Percentiles rank a stretch among this genome's conserved stretches.
Evolutionary conservation across 768 basidiomycete genomes (phyloP).

Genomic region (Podaxis rugospora): DNA sequence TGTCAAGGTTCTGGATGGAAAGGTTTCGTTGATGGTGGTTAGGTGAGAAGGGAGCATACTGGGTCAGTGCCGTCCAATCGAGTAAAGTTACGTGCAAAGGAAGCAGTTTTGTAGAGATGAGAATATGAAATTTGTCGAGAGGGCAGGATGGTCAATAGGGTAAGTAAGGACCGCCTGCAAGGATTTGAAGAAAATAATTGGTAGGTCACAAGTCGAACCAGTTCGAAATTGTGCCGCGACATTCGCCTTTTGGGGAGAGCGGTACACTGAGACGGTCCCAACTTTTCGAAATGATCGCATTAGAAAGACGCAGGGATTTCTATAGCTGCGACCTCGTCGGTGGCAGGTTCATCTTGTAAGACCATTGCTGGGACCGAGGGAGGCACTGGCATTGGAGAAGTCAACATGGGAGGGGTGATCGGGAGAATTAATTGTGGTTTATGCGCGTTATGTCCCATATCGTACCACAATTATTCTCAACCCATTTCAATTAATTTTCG

Average conservation of each 20-base stretch:
- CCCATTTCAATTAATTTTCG: conserved; percentile 30
- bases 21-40: neutral
- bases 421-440: conserved; percentile 13
- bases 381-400: neutral
- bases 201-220: conserved; percentile 9
- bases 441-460: conserved; percentile 22
- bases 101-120: neutral
- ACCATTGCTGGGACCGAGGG: conserved; percentile 4
- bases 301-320: neutral
- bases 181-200: neutral
- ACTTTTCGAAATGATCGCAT: conserved; percentile 3
- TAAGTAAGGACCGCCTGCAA: neutral
- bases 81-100: conserved; percentile 1
- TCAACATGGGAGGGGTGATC: neutral
- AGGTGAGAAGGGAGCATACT: neutral
- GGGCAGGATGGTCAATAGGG: neutral
- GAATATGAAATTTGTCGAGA: neutral
- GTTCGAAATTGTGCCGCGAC: neutral
- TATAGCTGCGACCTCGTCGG: neutral
- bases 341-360: neutral
- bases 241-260: neutral
- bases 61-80: neutral
- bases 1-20: neutral
- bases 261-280: neutral
- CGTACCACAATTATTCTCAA: conserved; percentile 42